Percentiles rank a stretch among this genome's conserved stretches.
Conservation (phyloP, 164 flowering plant genomes). For the Magnolia kwangsiensis region DNA sequence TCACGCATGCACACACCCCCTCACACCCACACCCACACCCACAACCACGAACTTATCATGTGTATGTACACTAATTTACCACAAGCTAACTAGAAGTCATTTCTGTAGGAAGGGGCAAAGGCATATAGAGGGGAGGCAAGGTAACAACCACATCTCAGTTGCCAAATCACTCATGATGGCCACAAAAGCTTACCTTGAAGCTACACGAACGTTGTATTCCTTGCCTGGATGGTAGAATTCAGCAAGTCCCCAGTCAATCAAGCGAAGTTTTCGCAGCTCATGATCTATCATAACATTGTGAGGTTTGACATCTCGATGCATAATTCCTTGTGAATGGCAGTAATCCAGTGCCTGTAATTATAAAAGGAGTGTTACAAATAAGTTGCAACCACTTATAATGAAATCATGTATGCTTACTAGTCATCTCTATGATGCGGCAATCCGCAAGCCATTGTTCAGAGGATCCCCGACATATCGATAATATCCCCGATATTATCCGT, state of each 20-base stretch:
- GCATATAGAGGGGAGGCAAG: background rate
- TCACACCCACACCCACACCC: no score
- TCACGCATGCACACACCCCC: no score
- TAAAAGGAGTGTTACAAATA: background rate
- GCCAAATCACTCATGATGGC: background rate
- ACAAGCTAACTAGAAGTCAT: no score
- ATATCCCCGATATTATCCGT: no score
- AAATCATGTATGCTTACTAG: no score
- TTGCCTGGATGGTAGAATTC: slow-evolving; percentile 81
- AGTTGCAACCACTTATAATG: background rate
- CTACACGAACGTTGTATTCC: slow-evolving; percentile 78
- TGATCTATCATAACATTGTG: slow-evolving; percentile 86
- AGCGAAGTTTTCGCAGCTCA: slow-evolving; percentile 64
- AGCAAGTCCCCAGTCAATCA: slow-evolving; percentile 80
- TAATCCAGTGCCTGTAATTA: slow-evolving; percentile 61
- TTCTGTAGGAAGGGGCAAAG: background rate
- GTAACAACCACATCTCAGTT: background rate
- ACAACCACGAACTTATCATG: no score
- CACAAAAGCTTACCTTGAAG: slow-evolving; percentile 49
- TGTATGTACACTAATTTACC: no score
- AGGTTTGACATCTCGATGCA: slow-evolving; percentile 84
- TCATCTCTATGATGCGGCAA: no score
- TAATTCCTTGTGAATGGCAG: slow-evolving; percentile 79
- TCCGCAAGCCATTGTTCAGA: no score
- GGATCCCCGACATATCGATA: no score